Evolutionary conservation across 2,329 filamentous ascomycete species (phyloP).

Genomic region (Xylaria sp.): DNA sequence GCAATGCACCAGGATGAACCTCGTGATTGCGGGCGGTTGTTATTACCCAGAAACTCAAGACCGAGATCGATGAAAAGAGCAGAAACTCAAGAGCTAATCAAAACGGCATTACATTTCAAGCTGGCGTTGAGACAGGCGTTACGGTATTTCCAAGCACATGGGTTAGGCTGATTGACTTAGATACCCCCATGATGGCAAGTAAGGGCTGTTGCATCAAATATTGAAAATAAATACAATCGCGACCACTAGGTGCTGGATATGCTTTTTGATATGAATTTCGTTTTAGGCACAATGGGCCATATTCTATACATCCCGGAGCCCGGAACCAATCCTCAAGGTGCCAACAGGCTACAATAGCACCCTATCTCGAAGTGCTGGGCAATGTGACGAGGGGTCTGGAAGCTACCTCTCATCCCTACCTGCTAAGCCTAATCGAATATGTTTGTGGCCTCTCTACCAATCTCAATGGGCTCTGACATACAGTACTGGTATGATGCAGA

Average conservation of each 20-base stretch:
- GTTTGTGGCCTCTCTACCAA: background rate
- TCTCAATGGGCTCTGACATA: background rate
- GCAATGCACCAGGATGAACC: constrained; percentile 93
- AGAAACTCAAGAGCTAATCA: background rate
- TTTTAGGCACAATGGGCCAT: background rate
- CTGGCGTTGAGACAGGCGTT: constrained; percentile 33
- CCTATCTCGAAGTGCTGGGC: no score
- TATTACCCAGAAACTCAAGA: constrained; percentile 63
- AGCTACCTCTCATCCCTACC: no score
- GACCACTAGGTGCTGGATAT: background rate
- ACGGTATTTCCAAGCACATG: constrained; percentile 17
- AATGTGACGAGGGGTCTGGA: no score
- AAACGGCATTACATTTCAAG: background rate
- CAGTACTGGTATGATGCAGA: background rate
- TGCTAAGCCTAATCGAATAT: background rate
- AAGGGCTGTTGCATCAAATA: constrained; percentile 15
- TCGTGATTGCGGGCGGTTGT: constrained; percentile 85
- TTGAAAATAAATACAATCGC: background rate
- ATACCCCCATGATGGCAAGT: constrained; percentile 37
- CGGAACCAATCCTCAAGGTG: no score
- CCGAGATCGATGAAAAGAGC: constrained; percentile 40
- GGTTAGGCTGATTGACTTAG: constrained; percentile 23
- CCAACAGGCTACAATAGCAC: no score
- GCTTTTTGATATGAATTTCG: background rate
- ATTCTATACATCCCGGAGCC: no score